Conservation (phyloP, 805 yeast genomes). For the Nakazawaea ernobii region DNA sequence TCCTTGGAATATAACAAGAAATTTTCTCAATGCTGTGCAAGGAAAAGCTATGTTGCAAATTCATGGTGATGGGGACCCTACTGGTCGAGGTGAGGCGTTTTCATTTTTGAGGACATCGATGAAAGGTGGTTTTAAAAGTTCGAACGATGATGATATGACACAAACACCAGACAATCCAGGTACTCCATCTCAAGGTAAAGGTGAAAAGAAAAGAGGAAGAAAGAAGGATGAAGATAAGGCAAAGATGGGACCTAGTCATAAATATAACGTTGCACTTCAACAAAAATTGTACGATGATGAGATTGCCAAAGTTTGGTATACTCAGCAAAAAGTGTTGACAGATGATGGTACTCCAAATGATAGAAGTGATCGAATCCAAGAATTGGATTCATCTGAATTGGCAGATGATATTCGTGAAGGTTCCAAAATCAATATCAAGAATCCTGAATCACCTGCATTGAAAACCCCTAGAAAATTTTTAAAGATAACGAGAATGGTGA, state of each 20-base stretch:
- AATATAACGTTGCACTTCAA: slow-evolving; percentile 76
- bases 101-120: slow-evolving; percentile 87
- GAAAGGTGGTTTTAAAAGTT: slow-evolving; percentile 76
- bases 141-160: slow-evolving; percentile 15
- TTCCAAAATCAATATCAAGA: slow-evolving; percentile 2
- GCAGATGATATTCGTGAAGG: slow-evolving; percentile 10
- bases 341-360: slow-evolving; percentile 20
- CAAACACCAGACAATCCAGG: slow-evolving; percentile 13
- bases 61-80: slow-evolving; percentile 92
- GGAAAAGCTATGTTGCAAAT: slow-evolving; percentile 96
- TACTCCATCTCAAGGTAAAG: slow-evolving; percentile 13
- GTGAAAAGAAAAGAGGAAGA: slow-evolving; percentile 18
- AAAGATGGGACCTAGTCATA: slow-evolving; percentile 51
- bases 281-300: slow-evolving; percentile 92
- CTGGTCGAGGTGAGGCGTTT: slow-evolving; percentile 85
- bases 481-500: slow-evolving; percentile 69
- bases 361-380: background rate
- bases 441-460: slow-evolving; percentile 23
- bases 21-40: slow-evolving; percentile 89
- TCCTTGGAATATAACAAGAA: slow-evolving; percentile 91
- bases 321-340: slow-evolving; percentile 61
- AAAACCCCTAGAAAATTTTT: slow-evolving; percentile 21
- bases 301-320: slow-evolving; percentile 82
- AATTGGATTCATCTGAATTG: background rate
- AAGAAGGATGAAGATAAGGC: slow-evolving; percentile 26